phyloP scores from a whole-genome alignment of 139 green algal species.

The Diplosphaera chodatii region DNA sequence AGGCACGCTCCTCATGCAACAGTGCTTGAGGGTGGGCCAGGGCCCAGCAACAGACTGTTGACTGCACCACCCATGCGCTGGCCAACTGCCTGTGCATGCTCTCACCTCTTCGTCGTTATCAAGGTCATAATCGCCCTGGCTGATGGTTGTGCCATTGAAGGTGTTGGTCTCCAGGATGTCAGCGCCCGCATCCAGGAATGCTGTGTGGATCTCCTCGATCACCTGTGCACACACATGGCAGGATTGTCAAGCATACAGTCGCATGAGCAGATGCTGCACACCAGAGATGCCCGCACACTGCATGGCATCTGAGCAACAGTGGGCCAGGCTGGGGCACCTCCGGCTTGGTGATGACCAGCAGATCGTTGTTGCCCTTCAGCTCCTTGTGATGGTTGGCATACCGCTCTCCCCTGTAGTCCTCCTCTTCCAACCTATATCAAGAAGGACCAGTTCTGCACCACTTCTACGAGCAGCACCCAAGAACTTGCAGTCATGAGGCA shows the following conservation, averaged over 20 bases:
- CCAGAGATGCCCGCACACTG: no score
- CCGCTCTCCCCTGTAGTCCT: constrained; percentile 79
- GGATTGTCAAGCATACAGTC: no score
- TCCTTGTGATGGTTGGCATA: constrained; percentile 75
- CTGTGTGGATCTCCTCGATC: constrained; percentile 87
- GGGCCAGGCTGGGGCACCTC: constrained; percentile 31
- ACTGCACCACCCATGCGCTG: no score
- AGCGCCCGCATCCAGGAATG: constrained; percentile 83
- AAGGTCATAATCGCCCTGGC: constrained; percentile 86
- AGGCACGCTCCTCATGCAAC: no score
- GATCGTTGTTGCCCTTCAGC: constrained; percentile 98
- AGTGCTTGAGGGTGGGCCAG: no score
- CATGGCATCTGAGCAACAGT: no score
- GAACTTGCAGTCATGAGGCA: no score
- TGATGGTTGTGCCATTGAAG: constrained; percentile 90
- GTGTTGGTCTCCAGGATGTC: constrained; percentile 99
- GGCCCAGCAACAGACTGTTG: no score
- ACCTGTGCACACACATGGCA: constrained; percentile 38
- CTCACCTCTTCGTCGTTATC: constrained; percentile 71
- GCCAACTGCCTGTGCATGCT: no score
- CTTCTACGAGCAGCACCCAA: no score
- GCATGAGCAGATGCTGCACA: no score
- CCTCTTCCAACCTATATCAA: constrained; percentile 66
- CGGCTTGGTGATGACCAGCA: constrained; percentile 90
- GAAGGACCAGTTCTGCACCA: not conserved